Evolutionary conservation across 2,329 filamentous ascomycete genomes (phyloP), one percentile per base, ranked within the genome.

Genomic region (Coniochaeta ligniaria): DNA sequence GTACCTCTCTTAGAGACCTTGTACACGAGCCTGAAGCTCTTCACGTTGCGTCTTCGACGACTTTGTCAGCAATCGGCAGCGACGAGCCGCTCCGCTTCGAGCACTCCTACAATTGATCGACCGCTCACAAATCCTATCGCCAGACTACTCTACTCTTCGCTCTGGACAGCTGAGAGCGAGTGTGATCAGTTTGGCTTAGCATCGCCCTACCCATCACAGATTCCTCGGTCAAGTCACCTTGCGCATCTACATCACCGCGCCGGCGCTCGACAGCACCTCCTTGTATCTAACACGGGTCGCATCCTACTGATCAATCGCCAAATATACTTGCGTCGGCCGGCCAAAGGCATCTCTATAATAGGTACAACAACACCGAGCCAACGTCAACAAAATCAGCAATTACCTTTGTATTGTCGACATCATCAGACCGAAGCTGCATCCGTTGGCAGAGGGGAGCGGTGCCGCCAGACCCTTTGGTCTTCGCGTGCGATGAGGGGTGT

Each of bases 401-500:
- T 12, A 6, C 16, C 4, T 31, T 8, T n/a, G 43, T 11, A 52
- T 31, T 17, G 14, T 17, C 47, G 2, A 52, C 17, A 38, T 16
- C 33, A 11, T 12, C n/a, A 56, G 7, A 31, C 54, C 33, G 31
- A n/a, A 11, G n/a, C 54, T 20, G 26, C 17, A 24, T 58, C 52
- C 24, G 12, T 52, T 52, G 61, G 35, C 50, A 56, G 61, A 55
- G 61, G 60, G 62, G 61, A 60, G 61, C 60, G 63, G 70, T 69
- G 66, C 64, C 65, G 60, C 68, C 63, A 67, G 71, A 64, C 69
- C 66, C 61, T 59, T 64, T 60, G 71, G 70, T 72, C 69, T 73
- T 66, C 66, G 70, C 66, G 73, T 76, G 76, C 74, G 74, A 79
- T 79, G 78, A 70, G 74, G 77, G 76, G 73, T 73, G 72, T 73